phyloP scores from a whole-genome alignment of 495 filamentous ascomycete genomes.

The Aspergillus avenaceus region DNA sequence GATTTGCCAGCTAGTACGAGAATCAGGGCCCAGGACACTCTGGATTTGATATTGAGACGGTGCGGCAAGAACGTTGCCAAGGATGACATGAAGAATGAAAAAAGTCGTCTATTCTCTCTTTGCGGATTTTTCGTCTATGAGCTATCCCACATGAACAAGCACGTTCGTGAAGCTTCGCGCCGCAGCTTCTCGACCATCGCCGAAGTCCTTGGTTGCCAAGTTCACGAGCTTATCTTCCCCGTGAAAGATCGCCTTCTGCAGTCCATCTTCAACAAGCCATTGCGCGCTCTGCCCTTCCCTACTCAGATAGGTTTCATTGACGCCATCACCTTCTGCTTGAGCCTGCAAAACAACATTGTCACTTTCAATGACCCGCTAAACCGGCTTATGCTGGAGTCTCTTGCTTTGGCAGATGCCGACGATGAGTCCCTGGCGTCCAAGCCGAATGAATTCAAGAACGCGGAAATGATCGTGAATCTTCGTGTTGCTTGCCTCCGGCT shows the following conservation, averaged over 20 bases:
- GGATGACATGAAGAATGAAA: conserved; percentile 66
- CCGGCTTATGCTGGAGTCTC: conserved; percentile 83
- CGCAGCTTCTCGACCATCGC: conserved; percentile 77
- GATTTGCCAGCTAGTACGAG: conserved; percentile 88
- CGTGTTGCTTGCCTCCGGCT: conserved; percentile 91
- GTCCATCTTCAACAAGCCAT: conserved; percentile 90
- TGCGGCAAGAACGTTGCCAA: conserved; percentile 72
- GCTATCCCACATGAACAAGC: conserved; percentile 87
- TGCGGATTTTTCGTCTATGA: conserved; percentile 82
- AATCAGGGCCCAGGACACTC: conserved; percentile 70
- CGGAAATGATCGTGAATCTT: conserved; percentile 86
- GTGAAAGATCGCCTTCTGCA: conserved; percentile 81
- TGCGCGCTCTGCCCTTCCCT: conserved; percentile 85
- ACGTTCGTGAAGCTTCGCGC: conserved; percentile 83
- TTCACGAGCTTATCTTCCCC: conserved; percentile 80
- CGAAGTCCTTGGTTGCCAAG: conserved; percentile 66
- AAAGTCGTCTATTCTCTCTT: conserved; percentile 64
- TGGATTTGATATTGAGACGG: conserved; percentile 69
- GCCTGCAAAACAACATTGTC: conserved; percentile 78
- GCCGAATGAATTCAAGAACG: conserved; percentile 81
- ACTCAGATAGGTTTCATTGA: conserved; percentile 98
- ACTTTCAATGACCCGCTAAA: conserved; percentile 87
- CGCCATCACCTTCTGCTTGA: conserved; percentile 89
- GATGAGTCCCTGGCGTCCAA: conserved; percentile 85
- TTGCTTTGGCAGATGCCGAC: conserved; percentile 88